Percentiles rank a stretch among this genome's conserved stretches.
Conservation (phyloP, 495 filamentous ascomycete species). For the Lasiosphaeria ovina region DNA sequence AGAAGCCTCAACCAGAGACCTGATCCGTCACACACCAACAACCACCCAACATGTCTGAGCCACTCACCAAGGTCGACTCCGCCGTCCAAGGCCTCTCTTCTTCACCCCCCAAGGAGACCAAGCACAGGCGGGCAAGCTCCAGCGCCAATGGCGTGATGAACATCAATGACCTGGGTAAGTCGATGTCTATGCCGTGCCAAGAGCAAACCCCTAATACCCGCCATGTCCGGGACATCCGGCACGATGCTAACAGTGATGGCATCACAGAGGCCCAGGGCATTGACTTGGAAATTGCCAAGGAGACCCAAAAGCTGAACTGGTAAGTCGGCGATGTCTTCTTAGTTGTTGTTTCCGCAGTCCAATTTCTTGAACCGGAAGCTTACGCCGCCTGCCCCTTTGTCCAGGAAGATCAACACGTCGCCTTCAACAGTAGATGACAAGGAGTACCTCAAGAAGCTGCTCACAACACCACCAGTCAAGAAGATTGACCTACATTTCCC, state of each 20-base stretch:
- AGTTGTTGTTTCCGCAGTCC: not conserved
- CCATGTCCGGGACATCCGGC: constrained; percentile 10
- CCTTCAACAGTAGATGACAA: constrained; percentile 72
- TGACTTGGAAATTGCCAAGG: constrained; percentile 73
- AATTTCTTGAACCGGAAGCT: not conserved
- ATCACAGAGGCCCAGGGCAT: constrained; percentile 68
- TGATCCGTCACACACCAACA: constrained; percentile 5
- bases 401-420: constrained; percentile 88
- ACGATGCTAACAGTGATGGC: constrained; percentile 13
- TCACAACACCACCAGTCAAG: constrained; percentile 79
- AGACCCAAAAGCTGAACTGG: constrained; percentile 90
- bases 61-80: constrained; percentile 81
- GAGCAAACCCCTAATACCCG: not conserved
- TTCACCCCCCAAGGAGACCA: constrained; percentile 62
- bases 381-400: constrained; percentile 4
- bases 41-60: constrained; percentile 58
- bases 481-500: constrained; percentile 91
- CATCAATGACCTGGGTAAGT: constrained; percentile 81
- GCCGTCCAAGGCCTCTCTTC: constrained; percentile 75
- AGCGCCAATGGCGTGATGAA: constrained; percentile 67
- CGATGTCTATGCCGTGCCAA: not conserved
- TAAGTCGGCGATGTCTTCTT: constrained; percentile 44
- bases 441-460: constrained; percentile 73
- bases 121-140: constrained; percentile 65
- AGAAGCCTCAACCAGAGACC: constrained; percentile 13